phyloP scores from a whole-genome alignment of 805 yeast species.

The Nakazawaea anatomiae region DNA sequence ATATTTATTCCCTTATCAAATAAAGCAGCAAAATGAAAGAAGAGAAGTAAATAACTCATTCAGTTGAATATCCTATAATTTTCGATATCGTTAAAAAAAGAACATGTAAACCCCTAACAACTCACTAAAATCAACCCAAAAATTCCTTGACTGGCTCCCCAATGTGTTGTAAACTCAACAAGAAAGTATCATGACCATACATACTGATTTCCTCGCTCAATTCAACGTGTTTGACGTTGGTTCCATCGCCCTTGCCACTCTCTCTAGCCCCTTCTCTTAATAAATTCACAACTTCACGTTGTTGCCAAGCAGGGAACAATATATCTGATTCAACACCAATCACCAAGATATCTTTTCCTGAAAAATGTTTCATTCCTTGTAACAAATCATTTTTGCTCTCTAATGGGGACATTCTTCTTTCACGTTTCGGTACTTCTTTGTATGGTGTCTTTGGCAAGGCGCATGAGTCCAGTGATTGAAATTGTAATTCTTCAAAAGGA shows the following conservation, averaged over 20 bases:
- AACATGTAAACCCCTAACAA: too few species aligned
- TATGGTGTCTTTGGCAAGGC: constrained; percentile 48
- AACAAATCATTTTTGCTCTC: constrained; percentile 57
- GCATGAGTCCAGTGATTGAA: constrained; percentile 24
- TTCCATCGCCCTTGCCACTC: constrained; percentile 25
- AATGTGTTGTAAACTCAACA: constrained; percentile 71
- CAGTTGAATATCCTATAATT: too few species aligned
- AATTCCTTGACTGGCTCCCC: constrained; percentile 72
- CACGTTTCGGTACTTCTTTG: constrained; percentile 39
- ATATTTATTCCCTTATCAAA: too few species aligned
- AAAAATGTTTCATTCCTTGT: constrained; percentile 57
- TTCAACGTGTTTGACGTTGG: constrained; percentile 58
- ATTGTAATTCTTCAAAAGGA: constrained; percentile 19
- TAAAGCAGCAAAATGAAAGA: too few species aligned
- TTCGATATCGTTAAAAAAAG: too few species aligned
- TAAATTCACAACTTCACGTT: constrained; percentile 66
- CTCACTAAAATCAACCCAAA: constrained; percentile 27
- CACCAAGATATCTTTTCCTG: constrained; percentile 63
- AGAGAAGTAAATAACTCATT: too few species aligned
- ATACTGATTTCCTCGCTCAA: constrained; percentile 70
- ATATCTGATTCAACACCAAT: constrained; percentile 93
- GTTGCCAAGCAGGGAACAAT: constrained; percentile 93
- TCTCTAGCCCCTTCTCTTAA: constrained; percentile 31
- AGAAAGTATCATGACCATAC: constrained; percentile 89
- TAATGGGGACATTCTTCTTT: constrained; percentile 41